These are phyloP conservation scores for Apophysomyces ossiformis DNA, from an alignment of 371 early-diverging fungal genomes.

Conservation along the genomic window DNA sequence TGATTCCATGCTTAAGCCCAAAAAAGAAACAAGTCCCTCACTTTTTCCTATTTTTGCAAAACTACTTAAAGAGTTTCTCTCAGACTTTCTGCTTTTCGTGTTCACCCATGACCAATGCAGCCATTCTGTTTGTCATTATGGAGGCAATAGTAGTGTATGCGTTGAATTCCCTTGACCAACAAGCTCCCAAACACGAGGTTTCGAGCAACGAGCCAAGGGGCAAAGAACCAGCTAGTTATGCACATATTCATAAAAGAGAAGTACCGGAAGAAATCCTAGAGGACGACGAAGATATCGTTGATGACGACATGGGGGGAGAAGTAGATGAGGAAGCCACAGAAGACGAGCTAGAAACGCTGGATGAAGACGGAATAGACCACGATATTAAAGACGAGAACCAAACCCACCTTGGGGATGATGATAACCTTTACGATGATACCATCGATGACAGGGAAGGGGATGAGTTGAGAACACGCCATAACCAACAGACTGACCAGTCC, in stretches of 20 bases:
- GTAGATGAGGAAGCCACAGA: conserved; percentile 2
- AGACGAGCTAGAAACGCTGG: background rate
- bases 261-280: background rate
- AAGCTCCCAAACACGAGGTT: no score
- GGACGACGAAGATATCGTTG: background rate
- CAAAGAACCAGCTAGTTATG: background rate
- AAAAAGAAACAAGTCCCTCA: background rate
- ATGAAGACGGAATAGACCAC: no score
- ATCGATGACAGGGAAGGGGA: background rate
- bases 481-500: background rate
- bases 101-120: conserved; percentile 3
- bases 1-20: background rate
- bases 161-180: background rate
- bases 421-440: background rate
- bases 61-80: background rate
- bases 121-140: conserved; percentile 4
- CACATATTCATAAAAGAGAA: background rate
- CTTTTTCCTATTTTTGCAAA: background rate
- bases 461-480: no score
- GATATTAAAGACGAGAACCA: background rate
- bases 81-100: background rate
- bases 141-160: conserved; percentile 12
- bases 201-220: no score
- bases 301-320: background rate
- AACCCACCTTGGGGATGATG: background rate